phyloP scores from a whole-genome alignment of 1,139 yeast species.

The Sugiyamaella sp. region DNA sequence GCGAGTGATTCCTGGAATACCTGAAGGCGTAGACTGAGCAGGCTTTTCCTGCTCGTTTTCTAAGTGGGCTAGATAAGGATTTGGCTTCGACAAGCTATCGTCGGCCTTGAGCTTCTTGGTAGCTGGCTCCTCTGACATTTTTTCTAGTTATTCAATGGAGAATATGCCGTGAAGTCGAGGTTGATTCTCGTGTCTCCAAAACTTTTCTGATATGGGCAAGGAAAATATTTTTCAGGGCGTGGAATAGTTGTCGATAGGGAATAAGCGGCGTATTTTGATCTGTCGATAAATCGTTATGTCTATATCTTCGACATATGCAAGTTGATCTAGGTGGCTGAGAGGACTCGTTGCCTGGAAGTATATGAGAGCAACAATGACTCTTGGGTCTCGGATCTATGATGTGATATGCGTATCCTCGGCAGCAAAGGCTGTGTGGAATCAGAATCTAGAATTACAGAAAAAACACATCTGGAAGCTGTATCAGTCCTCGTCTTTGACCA shows the following conservation, averaged over 20 bases:
- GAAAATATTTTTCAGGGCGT: conserved; percentile 15
- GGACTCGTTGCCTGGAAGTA: too few relatives aligned
- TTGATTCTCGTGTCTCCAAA: background rate
- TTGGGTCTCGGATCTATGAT: conserved; percentile 29
- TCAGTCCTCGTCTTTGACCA: conserved; percentile 21
- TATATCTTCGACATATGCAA: background rate
- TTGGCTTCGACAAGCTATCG: conserved; percentile 22
- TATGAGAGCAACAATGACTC: conserved; percentile 17
- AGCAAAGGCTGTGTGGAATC: conserved; percentile 20
- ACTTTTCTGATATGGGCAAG: conserved; percentile 12
- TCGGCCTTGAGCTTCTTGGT: conserved; percentile 30
- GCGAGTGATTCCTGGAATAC: conserved; percentile 35
- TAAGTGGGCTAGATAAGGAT: conserved; percentile 41
- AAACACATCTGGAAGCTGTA: conserved; percentile 15
- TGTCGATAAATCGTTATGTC: background rate
- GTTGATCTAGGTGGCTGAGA: too few relatives aligned
- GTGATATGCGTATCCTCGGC: conserved; percentile 29
- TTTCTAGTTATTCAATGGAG: background rate
- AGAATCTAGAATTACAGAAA: conserved; percentile 18
- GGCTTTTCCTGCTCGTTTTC: conserved; percentile 28
- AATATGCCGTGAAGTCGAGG: background rate
- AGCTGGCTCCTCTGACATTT: conserved; percentile 30
- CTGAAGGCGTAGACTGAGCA: background rate
- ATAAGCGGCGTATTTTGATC: conserved; percentile 1
- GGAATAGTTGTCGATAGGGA: background rate